These are phyloP conservation scores for Hibiscus trionum DNA, from an alignment of 345 rosid genomes.

Conservation along the genomic window DNA sequence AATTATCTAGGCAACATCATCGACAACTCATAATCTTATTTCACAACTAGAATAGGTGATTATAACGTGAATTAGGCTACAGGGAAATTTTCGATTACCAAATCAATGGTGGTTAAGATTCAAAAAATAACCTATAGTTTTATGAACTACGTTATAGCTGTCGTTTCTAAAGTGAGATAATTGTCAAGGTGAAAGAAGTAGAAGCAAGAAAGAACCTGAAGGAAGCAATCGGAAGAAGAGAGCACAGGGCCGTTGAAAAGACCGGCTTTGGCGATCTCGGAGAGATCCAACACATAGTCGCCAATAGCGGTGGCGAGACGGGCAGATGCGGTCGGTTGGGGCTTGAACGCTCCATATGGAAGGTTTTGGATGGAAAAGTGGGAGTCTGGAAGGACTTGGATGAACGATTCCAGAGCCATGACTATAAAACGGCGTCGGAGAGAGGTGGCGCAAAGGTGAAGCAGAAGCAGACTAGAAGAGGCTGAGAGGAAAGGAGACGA, in stretches of 20 bases:
- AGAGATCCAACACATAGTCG: slow-evolving; percentile 68
- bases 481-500: not conserved
- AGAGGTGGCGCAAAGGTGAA: not conserved
- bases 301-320: slow-evolving; percentile 86
- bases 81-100: not conserved
- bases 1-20: not conserved
- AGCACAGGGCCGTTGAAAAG: slow-evolving; percentile 69
- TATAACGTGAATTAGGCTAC: not conserved
- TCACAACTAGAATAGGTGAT: not conserved
- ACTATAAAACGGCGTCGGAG: not conserved
- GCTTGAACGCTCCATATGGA: slow-evolving; percentile 86
- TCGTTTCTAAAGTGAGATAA: not conserved
- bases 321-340: slow-evolving; percentile 33
- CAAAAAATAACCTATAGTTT: no score
- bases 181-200: not conserved
- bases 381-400: slow-evolving; percentile 51
- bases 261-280: slow-evolving; percentile 61
- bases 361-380: slow-evolving; percentile 96
- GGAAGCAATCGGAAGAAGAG: slow-evolving; percentile 64
- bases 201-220: slow-evolving; percentile 38
- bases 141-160: no score
- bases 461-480: not conserved
- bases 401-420: slow-evolving; percentile 67
- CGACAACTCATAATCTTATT: not conserved
- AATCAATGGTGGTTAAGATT: no score